A percentile compares a stretch with the other conserved stretches of the same genome.
These are phyloP conservation scores for Salix brachista DNA, from an alignment of 345 rosid species.

Conservation along the genomic window DNA sequence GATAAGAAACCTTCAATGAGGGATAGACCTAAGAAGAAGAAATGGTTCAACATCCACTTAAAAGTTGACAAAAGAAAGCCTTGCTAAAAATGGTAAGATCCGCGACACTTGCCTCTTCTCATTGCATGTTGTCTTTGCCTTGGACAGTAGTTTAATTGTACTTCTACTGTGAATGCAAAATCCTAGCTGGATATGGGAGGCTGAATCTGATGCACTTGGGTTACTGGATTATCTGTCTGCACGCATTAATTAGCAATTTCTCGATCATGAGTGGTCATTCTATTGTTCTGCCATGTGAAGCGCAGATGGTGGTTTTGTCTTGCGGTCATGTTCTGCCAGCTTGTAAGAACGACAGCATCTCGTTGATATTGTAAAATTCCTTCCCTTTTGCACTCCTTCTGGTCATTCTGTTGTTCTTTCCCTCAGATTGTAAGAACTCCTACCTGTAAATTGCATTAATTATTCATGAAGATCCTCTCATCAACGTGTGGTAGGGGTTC, in stretches of 20 bases:
- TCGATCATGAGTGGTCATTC: not conserved
- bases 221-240: not conserved
- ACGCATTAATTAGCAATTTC: conserved; percentile 1
- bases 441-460: conserved; percentile 36
- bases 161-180: not conserved
- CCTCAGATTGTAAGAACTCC: conserved; percentile 11
- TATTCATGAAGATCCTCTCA: conserved; percentile 19
- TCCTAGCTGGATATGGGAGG: conserved; percentile 2
- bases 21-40: conserved; percentile 71
- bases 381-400: not conserved
- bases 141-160: not conserved
- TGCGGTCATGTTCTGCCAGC: conserved; percentile 8
- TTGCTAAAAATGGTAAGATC: conserved; percentile 46
- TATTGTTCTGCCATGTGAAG: not conserved
- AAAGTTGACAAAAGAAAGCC: conserved; percentile 91
- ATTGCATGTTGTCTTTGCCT: not conserved
- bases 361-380: conserved; percentile 33
- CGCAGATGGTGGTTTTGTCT: conserved; percentile 5
- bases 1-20: conserved; percentile 52
- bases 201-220: not conserved
- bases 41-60: conserved; percentile 77
- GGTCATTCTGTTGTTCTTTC: conserved; percentile 9
- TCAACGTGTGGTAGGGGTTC: not conserved
- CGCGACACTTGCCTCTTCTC: not conserved
- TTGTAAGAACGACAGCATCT: conserved; percentile 20